A percentile compares a stretch with the other conserved stretches of the same genome.
These are phyloP conservation scores for Thielaviopsis punctulata DNA, from an alignment of 2,329 filamentous ascomycete genomes.

Conservation along the genomic window DNA sequence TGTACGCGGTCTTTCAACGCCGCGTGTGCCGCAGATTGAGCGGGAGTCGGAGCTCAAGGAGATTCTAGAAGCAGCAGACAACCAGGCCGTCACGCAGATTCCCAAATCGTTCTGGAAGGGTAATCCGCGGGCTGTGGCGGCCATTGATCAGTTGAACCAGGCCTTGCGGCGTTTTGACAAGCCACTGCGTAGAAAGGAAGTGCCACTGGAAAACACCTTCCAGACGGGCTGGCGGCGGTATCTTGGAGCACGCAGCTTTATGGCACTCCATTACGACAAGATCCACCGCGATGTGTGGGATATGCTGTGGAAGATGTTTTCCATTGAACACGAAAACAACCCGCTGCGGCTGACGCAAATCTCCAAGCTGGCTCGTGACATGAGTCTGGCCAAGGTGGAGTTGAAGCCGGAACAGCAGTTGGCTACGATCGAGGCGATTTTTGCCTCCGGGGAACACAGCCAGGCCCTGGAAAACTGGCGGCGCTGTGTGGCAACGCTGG, in stretches of 20 bases:
- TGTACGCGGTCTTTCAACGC: slow-evolving; percentile 9
- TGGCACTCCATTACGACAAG: slow-evolving; percentile 30
- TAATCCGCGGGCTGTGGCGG: neutral
- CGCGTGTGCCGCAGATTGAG: neutral
- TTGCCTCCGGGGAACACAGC: slow-evolving; percentile 40
- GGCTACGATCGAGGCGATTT: slow-evolving; percentile 50
- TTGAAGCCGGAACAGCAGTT: slow-evolving; percentile 43
- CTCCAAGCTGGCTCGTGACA: slow-evolving; percentile 46
- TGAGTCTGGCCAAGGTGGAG: slow-evolving; percentile 38
- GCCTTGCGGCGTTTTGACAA: slow-evolving; percentile 11
- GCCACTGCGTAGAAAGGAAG: slow-evolving; percentile 5
- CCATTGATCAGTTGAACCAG: slow-evolving; percentile 8
- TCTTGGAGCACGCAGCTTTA: slow-evolving; percentile 25
- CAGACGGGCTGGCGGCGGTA: slow-evolving; percentile 33
- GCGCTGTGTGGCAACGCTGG: slow-evolving; percentile 35
- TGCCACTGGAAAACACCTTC: slow-evolving; percentile 20
- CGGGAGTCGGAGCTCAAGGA: neutral
- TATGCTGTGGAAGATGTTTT: slow-evolving; percentile 47
- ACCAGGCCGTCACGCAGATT: slow-evolving; percentile 5
- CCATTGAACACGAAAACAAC: slow-evolving; percentile 32
- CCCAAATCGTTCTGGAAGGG: neutral
- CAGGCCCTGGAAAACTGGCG: slow-evolving; percentile 49
- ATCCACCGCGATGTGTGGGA: slow-evolving; percentile 46
- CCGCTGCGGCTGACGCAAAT: slow-evolving; percentile 43
- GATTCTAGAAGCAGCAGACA: slow-evolving; percentile 9